phyloP scores from a whole-genome alignment of 2,329 filamentous ascomycete species.

The Nemania serpens region DNA sequence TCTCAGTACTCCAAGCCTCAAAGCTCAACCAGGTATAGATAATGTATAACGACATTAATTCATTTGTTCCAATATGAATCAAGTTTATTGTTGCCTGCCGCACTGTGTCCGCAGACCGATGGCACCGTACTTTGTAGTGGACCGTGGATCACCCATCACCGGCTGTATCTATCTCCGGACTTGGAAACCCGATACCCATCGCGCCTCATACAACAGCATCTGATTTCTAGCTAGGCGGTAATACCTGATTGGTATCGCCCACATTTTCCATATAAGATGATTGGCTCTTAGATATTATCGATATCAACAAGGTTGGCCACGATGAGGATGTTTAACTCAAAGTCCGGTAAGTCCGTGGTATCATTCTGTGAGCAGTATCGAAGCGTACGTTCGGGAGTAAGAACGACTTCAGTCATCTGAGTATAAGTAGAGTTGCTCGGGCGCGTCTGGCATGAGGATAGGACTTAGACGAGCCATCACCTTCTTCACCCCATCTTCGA shows the following conservation, averaged over 20 bases:
- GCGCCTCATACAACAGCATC: constrained; percentile 18
- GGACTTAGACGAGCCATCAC: not conserved
- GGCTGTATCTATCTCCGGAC: too few relatives aligned
- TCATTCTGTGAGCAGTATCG: not conserved
- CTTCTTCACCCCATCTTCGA: not conserved
- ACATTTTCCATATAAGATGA: constrained; percentile 24
- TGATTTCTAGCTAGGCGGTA: constrained; percentile 16
- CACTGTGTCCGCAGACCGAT: too few relatives aligned
- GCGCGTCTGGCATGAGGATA: not conserved
- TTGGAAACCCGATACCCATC: not conserved
- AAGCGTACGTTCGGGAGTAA: not conserved
- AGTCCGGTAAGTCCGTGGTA: constrained; percentile 25
- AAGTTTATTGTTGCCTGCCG: too few relatives aligned
- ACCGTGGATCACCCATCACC: too few relatives aligned
- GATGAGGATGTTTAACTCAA: not conserved
- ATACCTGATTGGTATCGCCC: not conserved
- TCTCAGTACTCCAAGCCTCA: too few relatives aligned
- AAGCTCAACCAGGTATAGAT: too few relatives aligned
- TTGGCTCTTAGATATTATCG: constrained; percentile 4
- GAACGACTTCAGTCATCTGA: not conserved
- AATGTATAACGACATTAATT: too few relatives aligned
- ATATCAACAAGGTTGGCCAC: not conserved
- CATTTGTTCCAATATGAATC: too few relatives aligned
- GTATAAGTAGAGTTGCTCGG: constrained; percentile 15
- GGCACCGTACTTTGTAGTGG: too few relatives aligned